Percentiles rank a stretch among this genome's conserved stretches.
These are phyloP conservation scores for Pythium aquatile DNA, from an alignment of 352 stramenopile genomes.

Conservation along the genomic window DNA sequence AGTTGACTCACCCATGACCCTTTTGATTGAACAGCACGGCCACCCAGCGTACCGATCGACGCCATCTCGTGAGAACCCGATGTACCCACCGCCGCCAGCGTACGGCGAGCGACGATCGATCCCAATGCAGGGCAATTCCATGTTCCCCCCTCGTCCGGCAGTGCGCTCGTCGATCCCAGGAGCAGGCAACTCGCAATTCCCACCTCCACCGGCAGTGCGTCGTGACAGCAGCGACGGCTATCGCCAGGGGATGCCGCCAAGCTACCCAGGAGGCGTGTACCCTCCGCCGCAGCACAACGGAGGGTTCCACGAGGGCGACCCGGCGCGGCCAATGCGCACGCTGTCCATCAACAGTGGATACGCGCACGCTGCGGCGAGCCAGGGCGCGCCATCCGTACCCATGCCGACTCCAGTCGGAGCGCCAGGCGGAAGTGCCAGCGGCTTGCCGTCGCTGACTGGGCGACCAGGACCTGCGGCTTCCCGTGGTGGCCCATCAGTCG, in stretches of 20 bases:
- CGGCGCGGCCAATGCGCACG: conserved; percentile 46
- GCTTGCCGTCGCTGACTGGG: conserved; percentile 59
- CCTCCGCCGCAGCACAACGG: conserved; percentile 21
- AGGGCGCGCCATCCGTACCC: conserved; percentile 16
- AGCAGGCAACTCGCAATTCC: conserved; percentile 52
- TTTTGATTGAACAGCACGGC: conserved; percentile 24
- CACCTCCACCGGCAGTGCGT: conserved; percentile 43
- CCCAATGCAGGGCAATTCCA: conserved; percentile 55
- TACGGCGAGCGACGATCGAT: conserved; percentile 66
- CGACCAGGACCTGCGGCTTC: conserved; percentile 40
- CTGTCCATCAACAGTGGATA: conserved; percentile 60
- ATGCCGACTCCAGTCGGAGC: conserved; percentile 25
- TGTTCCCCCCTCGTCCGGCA: conserved; percentile 57
- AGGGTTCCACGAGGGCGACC: conserved; percentile 26
- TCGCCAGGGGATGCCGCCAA: conserved; percentile 24
- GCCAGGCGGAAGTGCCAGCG: conserved; percentile 18
- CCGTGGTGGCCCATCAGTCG: conserved; percentile 50
- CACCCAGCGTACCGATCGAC: conserved; percentile 44
- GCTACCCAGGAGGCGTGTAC: conserved; percentile 14
- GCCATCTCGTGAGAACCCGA: conserved; percentile 51
- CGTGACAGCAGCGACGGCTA: conserved; percentile 39
- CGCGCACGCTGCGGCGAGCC: conserved; percentile 29
- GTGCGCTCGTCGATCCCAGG: conserved; percentile 53
- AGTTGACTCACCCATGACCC: background rate
- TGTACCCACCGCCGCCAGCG: conserved; percentile 52